Percentiles rank a stretch among this genome's conserved stretches.
Evolutionary conservation across 805 yeast species (phyloP).

Genomic region (Pichia thaimueangensis): DNA sequence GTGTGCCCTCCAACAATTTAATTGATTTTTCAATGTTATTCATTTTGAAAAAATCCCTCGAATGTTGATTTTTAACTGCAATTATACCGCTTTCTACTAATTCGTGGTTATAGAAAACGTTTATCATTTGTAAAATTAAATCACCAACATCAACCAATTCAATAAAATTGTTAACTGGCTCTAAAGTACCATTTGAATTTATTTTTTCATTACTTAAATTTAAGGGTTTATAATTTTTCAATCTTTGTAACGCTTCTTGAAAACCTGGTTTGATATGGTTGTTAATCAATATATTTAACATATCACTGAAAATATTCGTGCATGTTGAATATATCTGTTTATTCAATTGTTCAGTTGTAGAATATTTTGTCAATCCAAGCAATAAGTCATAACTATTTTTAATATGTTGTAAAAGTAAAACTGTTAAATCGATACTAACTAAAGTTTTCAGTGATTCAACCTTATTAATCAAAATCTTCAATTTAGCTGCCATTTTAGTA

Average conservation of each 20-base stretch:
- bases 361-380: conserved; percentile 34
- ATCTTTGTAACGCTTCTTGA: conserved; percentile 64
- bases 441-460: conserved; percentile 69
- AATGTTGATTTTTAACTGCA: conserved; percentile 38
- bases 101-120: conserved; percentile 85
- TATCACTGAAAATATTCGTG: conserved; percentile 62
- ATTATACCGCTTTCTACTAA: conserved; percentile 51
- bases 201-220: conserved; percentile 9
- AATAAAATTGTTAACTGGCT: conserved; percentile 79
- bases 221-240: conserved; percentile 68
- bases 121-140: conserved; percentile 84
- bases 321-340: conserved; percentile 29
- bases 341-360: conserved; percentile 27
- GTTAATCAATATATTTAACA: conserved; percentile 55
- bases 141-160: conserved; percentile 93
- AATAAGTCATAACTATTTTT: conserved; percentile 57
- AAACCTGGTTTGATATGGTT: conserved; percentile 85
- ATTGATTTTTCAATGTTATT: conserved; percentile 64
- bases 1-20: conserved; percentile 59
- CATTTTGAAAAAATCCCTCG: conserved; percentile 70
- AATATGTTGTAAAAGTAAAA: conserved; percentile 63
- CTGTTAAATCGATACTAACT: conserved; percentile 74
- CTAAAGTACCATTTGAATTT: conserved; percentile 38
- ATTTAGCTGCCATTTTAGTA: conserved; percentile 72
- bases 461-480: conserved; percentile 69